Evolutionary conservation across 345 rosid species (phyloP).

Genomic region (Acer yangbiense): DNA sequence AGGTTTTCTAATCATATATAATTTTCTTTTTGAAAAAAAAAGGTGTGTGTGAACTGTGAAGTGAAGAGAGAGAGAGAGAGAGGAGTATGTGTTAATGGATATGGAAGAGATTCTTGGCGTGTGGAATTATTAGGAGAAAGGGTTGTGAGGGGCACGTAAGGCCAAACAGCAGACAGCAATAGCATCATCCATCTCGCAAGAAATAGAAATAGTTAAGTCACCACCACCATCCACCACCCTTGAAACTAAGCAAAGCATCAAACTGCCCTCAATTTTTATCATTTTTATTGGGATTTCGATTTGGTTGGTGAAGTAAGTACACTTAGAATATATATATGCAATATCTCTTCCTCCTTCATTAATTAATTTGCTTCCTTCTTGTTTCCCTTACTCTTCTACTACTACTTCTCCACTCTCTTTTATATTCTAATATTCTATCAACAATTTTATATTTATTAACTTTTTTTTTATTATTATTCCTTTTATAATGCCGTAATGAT

Average conservation of each 20-base stretch:
- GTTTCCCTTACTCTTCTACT: slow-evolving; percentile 1
- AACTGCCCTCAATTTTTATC: background rate
- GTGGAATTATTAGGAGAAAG: slow-evolving; percentile 5
- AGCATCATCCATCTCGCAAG: slow-evolving; percentile 14
- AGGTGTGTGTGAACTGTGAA: background rate
- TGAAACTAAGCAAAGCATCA: slow-evolving; percentile 32
- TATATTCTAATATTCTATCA: background rate
- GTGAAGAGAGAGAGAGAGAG: background rate
- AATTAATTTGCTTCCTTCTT: slow-evolving; percentile 10
- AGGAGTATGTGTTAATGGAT: background rate
- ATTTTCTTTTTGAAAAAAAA: background rate
- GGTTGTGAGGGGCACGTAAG: slow-evolving; percentile 31
- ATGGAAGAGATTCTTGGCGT: slow-evolving; percentile 36
- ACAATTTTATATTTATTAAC: background rate
- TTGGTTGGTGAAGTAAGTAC: slow-evolving; percentile 4
- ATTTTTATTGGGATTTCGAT: background rate
- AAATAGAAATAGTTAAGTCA: background rate
- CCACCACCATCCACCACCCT: background rate
- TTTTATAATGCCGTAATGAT: background rate
- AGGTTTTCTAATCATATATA: background rate
- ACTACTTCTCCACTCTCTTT: slow-evolving; percentile 15
- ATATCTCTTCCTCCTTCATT: background rate
- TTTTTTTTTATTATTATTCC: background rate
- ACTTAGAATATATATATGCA: background rate
- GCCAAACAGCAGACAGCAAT: slow-evolving; percentile 7